Conservation (phyloP, 495 filamentous ascomycete genomes). For the Daldinia decipiens region DNA sequence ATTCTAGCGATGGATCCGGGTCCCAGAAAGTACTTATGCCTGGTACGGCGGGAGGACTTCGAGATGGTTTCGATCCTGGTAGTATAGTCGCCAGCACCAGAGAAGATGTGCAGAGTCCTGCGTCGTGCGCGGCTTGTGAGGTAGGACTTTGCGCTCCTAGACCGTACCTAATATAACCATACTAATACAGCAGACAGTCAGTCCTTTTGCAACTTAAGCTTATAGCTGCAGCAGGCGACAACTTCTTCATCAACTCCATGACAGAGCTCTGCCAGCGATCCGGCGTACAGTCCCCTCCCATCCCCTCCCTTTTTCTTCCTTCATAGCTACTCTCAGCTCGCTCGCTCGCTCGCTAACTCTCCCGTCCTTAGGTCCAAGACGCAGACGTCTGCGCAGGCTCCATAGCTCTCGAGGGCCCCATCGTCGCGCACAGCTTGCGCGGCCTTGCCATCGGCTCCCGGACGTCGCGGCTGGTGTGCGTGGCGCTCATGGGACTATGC, state of each 20-base stretch:
- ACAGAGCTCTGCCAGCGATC: slow-evolving; percentile 59
- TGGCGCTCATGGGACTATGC: slow-evolving; percentile 61
- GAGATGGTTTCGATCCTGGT: slow-evolving; percentile 3
- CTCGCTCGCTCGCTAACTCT: slow-evolving; percentile 1
- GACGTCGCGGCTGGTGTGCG: slow-evolving; percentile 61
- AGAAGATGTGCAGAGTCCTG: slow-evolving; percentile 56
- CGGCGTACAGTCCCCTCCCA: slow-evolving; percentile 44
- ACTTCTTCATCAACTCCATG: slow-evolving; percentile 53
- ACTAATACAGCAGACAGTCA: slow-evolving; percentile 45
- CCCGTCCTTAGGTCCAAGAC: slow-evolving; percentile 49
- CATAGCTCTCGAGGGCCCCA: slow-evolving; percentile 60
- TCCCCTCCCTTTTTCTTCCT: neutral
- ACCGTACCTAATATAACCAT: neutral
- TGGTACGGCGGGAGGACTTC: neutral
- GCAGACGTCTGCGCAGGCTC: slow-evolving; percentile 61
- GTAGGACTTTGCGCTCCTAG: slow-evolving; percentile 41
- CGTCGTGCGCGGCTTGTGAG: slow-evolving; percentile 60
- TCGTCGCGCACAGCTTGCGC: slow-evolving; percentile 59
- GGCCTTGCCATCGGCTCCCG: slow-evolving; percentile 57
- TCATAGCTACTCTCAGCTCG: neutral
- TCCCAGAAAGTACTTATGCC: slow-evolving; percentile 25
- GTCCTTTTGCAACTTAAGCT: slow-evolving; percentile 60
- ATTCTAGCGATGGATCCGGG: neutral
- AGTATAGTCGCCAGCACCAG: slow-evolving; percentile 41
- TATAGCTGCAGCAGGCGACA: slow-evolving; percentile 56